Conservation (phyloP, 768 basidiomycete species). For the Amanita molliuscula region DNA sequence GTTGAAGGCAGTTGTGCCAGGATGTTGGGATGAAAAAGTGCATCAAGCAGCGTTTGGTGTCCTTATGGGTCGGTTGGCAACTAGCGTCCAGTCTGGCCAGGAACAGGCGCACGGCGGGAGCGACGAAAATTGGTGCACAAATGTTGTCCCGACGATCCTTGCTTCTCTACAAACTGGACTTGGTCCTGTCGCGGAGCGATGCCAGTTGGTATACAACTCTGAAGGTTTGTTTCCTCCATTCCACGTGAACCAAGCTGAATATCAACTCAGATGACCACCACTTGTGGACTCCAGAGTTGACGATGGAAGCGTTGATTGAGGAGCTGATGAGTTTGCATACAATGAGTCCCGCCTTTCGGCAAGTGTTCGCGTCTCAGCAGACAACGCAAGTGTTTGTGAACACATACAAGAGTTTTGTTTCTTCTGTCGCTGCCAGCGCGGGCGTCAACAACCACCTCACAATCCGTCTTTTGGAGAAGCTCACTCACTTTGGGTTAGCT, state of each 20-base stretch:
- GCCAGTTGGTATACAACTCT: slow-evolving; percentile 16
- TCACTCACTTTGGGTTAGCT: slow-evolving; percentile 59
- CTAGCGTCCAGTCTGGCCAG: neutral
- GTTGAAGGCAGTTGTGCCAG: slow-evolving; percentile 57
- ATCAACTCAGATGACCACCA: slow-evolving; percentile 7
- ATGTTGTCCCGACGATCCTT: slow-evolving; percentile 66
- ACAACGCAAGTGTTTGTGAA: slow-evolving; percentile 59
- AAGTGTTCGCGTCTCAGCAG: slow-evolving; percentile 63
- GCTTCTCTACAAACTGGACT: slow-evolving; percentile 56
- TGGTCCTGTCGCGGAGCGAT: slow-evolving; percentile 21
- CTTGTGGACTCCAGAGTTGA: slow-evolving; percentile 17
- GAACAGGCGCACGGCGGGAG: slow-evolving; percentile 13
- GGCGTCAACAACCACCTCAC: slow-evolving; percentile 29
- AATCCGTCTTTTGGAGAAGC: slow-evolving; percentile 55
- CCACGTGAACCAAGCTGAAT: neutral
- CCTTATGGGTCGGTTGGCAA: slow-evolving; percentile 37
- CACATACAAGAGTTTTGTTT: slow-evolving; percentile 47
- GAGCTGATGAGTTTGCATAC: slow-evolving; percentile 62
- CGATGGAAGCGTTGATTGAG: slow-evolving; percentile 54
- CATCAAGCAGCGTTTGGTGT: slow-evolving; percentile 63
- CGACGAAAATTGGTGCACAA: slow-evolving; percentile 43
- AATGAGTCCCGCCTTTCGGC: slow-evolving; percentile 54
- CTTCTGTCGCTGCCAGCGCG: slow-evolving; percentile 24
- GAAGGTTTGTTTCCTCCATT: slow-evolving; percentile 7
- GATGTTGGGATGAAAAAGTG: slow-evolving; percentile 57